Base-by-base conservation (phyloP, 805 yeast genomes). In the Metschnikowia sp. region DNA sequence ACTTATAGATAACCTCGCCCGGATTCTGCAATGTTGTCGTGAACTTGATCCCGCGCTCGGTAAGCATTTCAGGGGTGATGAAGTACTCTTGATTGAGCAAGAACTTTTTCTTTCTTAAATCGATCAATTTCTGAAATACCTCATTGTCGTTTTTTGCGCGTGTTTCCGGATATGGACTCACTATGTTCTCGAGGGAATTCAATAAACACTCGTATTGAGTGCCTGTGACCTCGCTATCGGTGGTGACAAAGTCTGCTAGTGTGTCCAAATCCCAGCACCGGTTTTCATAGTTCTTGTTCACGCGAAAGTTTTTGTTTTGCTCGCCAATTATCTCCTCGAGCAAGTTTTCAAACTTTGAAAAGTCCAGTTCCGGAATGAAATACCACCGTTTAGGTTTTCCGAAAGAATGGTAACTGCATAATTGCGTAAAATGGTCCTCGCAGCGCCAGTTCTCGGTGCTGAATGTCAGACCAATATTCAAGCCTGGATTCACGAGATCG, bases 361-460 rank as follows among this genome's bases (percentile, higher is more conserved):
- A 74, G 43, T 79, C 79, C 55, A 69, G 67, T 12, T 83, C 84
- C 0, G 84, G 77, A n/a, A 85, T 72, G 46, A 82, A 74, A 51
- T 80, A 83, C 87, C 88, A 82, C 15, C 77, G 56, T 56, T 76
- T 78, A 11, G 70, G 57, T 7, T 77, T 77, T 2, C 90, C 91
- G 41, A 70, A 53, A 52, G 80, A 81, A 39, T 75, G 78, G 51
- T 74, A 83, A 56, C 79, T 81, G 29, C 75, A 65, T 10, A 69
- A 58, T 38, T 81, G 80, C 2, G 84, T 61, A 60, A 77, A 79
- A 50, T 80, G 85, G 52, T 84, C 90, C 53, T 80, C 86, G 45
- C 74, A 62, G 18, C 64, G 61, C 88, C 88, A 85, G 38, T 78
- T 72, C 43, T 76, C 75, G 2, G 78, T 64, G 42, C 84, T 74